These are phyloP conservation scores for Solanum aculeatissimum DNA, from an alignment of 305 asterid genomes.

Conservation along the genomic window DNA sequence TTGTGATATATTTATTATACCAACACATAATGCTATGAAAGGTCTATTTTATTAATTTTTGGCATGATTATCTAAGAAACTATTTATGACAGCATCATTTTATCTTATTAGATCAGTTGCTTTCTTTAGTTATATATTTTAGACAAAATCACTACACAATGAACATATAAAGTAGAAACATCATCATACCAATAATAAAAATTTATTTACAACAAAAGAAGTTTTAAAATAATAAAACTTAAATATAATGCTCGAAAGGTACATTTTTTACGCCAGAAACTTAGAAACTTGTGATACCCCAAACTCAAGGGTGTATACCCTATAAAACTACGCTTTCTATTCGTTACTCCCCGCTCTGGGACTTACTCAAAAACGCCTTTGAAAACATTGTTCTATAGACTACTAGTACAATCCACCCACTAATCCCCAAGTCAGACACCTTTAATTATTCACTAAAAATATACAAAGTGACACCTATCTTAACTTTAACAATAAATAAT, in stretches of 20 bases:
- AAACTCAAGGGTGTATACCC: background rate
- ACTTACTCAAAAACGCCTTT: background rate
- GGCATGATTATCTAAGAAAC: too few species aligned
- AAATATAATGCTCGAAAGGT: background rate
- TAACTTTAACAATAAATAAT: background rate
- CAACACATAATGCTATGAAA: too few species aligned
- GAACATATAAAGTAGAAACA: background rate
- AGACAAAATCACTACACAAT: too few species aligned
- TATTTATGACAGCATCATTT: too few species aligned
- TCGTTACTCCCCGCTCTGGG: background rate
- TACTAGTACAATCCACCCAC: background rate
- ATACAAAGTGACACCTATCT: background rate
- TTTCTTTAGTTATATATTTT: too few species aligned
- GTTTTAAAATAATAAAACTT: background rate
- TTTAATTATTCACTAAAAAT: background rate
- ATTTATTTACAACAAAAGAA: background rate
- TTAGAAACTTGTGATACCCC: background rate
- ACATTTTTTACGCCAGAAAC: background rate
- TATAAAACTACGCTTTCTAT: background rate
- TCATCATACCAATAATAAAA: background rate
- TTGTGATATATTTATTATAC: too few species aligned
- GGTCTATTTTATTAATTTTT: too few species aligned
- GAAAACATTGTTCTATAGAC: background rate
- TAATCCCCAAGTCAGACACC: background rate
- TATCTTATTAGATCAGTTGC: too few species aligned